phyloP scores from a whole-genome alignment of 495 filamentous ascomycete species.

The Xylaria venustula region DNA sequence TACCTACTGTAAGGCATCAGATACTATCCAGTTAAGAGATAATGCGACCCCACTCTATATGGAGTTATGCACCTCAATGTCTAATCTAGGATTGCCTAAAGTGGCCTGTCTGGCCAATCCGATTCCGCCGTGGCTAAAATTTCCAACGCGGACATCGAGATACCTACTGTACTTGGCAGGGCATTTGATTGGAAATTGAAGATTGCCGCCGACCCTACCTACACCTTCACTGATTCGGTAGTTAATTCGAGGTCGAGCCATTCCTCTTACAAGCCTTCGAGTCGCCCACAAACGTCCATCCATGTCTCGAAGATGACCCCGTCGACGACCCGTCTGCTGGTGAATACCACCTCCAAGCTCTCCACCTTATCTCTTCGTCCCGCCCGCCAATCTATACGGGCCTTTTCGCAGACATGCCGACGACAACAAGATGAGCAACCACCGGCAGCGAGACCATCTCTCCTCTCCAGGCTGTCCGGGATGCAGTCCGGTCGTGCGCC shows the following conservation, averaged over 20 bases:
- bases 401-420: conserved; percentile 40
- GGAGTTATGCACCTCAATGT: no score
- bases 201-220: no score
- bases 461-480: neutral
- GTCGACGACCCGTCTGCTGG: conserved; percentile 45
- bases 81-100: neutral
- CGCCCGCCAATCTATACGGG: conserved; percentile 34
- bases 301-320: conserved; percentile 42
- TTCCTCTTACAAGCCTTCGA: neutral
- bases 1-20: no score
- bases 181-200: no score
- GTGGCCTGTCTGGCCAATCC: neutral
- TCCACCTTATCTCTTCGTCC: conserved; percentile 18
- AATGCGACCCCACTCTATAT: neutral
- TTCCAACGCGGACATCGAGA: neutral
- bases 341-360: conserved; percentile 35
- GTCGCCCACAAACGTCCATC: conserved; percentile 1
- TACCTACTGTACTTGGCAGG: no score
- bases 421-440: neutral
- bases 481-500: neutral
- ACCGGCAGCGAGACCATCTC: neutral
- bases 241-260: neutral
- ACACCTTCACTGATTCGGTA: neutral
- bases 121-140: conserved; percentile 1
- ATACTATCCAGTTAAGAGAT: no score